Conservation (phyloP, 2,329 filamentous ascomycete species). For the Aureobasidium sp. region DNA sequence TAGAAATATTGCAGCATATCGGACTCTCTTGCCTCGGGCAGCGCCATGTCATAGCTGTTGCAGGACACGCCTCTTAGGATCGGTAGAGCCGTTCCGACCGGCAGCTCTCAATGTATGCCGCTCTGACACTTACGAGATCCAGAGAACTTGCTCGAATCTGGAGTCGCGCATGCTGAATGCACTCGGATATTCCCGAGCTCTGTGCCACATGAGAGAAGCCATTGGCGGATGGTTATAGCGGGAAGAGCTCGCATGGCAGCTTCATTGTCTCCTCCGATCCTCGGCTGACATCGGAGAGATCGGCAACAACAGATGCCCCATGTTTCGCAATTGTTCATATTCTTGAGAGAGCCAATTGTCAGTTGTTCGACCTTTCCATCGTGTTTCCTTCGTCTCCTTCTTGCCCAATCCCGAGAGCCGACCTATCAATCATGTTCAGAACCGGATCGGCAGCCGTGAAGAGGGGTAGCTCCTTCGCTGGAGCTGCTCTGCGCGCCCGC, state of each 20-base stretch:
- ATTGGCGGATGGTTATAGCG: background rate
- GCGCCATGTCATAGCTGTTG: background rate
- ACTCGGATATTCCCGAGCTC: background rate
- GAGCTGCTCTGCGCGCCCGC: background rate
- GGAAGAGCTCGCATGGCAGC: background rate
- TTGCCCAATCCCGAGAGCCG: background rate
- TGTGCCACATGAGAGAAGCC: background rate
- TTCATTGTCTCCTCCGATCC: background rate
- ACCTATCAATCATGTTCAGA: constrained; percentile 3
- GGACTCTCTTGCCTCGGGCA: background rate
- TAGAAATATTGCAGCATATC: background rate
- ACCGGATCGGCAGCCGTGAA: constrained; percentile 7
- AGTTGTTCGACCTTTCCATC: background rate
- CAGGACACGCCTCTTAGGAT: background rate
- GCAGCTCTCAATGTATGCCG: background rate
- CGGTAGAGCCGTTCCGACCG: background rate
- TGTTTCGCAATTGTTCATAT: background rate
- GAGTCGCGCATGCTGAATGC: background rate
- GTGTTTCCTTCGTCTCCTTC: background rate
- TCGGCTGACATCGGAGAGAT: constrained; percentile 3
- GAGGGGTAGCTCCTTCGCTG: constrained; percentile 9
- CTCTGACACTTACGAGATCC: background rate
- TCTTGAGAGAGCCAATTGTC: background rate
- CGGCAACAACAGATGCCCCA: constrained; percentile 1
- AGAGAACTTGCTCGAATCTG: background rate